Conservation (phyloP, 345 rosid genomes). For the Alliaria petiolata region DNA sequence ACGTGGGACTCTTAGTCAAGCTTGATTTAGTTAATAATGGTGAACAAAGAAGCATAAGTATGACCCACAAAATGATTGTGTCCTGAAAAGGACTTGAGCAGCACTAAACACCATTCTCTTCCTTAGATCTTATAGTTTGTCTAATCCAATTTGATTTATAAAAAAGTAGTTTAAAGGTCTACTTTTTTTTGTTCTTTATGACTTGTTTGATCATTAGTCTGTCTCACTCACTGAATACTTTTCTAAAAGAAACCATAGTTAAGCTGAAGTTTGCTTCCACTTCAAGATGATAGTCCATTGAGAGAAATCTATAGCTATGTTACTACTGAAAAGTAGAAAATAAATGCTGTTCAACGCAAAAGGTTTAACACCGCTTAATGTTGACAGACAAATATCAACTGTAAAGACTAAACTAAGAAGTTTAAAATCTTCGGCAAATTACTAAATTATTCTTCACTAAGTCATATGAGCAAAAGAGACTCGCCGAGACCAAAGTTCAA, state of each 20-base stretch:
- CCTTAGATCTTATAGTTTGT: neutral
- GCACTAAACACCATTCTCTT: neutral
- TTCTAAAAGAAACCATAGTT: neutral
- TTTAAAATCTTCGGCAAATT: neutral
- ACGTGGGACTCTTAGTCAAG: constrained; percentile 5
- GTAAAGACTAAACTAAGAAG: neutral
- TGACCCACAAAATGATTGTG: constrained; percentile 1
- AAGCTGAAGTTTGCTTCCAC: neutral
- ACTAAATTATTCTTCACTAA: too few relatives aligned
- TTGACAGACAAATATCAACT: neutral
- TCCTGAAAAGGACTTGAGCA: neutral
- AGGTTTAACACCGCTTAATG: neutral
- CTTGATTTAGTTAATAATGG: neutral
- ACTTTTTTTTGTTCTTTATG: neutral
- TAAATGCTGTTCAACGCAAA: neutral
- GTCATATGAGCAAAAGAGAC: too few relatives aligned
- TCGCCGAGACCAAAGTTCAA: neutral
- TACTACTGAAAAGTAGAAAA: neutral
- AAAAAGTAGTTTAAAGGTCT: neutral
- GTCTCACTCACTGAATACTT: neutral
- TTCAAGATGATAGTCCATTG: neutral
- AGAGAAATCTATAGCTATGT: neutral
- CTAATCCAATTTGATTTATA: neutral
- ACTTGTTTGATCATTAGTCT: neutral
- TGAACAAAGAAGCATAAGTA: constrained; percentile 12